Conservation (phyloP, 1,139 yeast species). For the Debaryomycetaceae sp. region DNA sequence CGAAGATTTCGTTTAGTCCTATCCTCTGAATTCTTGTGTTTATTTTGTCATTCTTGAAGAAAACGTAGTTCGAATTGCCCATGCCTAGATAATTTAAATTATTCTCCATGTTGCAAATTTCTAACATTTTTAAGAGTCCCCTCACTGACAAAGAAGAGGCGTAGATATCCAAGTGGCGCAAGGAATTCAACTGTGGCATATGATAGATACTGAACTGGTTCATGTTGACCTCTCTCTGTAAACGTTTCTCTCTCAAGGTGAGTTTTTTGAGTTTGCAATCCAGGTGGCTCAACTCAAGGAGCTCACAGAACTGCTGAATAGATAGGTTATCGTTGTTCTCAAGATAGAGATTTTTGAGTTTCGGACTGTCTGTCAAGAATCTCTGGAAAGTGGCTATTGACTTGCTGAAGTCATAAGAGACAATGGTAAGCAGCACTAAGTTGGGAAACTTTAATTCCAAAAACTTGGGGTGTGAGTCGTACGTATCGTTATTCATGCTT, state of each 20-base stretch:
- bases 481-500: conserved; percentile 17
- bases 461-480: conserved; percentile 25
- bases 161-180: conserved; percentile 33
- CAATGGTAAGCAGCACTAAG: conserved; percentile 24
- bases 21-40: conserved; percentile 13
- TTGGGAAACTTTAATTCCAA: conserved; percentile 19
- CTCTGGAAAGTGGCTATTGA: conserved; percentile 27
- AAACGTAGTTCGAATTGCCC: conserved; percentile 32
- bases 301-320: conserved; percentile 26
- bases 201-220: conserved; percentile 24
- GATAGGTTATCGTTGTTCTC: conserved; percentile 34
- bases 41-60: conserved; percentile 27
- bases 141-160: conserved; percentile 29
- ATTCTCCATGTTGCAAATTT: conserved; percentile 15
- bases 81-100: conserved; percentile 20
- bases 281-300: conserved; percentile 30
- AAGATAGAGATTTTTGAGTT: conserved; percentile 22
- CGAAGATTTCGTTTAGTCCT: conserved; percentile 20
- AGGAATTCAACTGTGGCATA: conserved; percentile 21
- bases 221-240: conserved; percentile 17
- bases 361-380: conserved; percentile 19
- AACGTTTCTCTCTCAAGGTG: conserved; percentile 28
- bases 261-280: conserved; percentile 23
- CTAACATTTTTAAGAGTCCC: conserved; percentile 30
- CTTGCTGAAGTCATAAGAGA: conserved; percentile 30